Evolutionary conservation across 768 basidiomycete genomes (phyloP), one percentile per base, ranked within the genome.

Genomic region (Kwoniella bestiolae): DNA sequence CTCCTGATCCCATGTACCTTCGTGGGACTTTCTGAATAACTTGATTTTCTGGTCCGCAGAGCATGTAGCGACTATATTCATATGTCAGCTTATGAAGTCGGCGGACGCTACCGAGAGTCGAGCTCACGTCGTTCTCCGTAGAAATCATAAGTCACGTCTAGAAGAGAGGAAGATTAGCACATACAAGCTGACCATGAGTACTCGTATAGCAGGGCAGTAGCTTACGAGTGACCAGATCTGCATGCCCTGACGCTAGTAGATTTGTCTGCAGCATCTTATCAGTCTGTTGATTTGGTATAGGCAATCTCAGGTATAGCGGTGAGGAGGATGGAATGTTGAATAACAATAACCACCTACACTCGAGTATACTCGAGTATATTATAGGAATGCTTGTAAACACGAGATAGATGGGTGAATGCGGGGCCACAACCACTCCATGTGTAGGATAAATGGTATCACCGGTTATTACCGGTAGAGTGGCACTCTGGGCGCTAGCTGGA

Each of bases 71-170:
- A 80, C 79, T 80, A 26, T 66, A 21, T 18, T 53, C 25, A 18
- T 47, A 21, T 38, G 9, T 56, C 21, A 53, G 55, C 35, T 47
- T 45, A 63, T 23, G 53, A 53, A 66, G 44, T 1, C 21, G 23
- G 3, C 35, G 28, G 0, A 25, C 31, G 31, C 16, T 52, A 46
- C 5, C 47, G 12, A 57, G 3, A 44, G 9, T 6, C 18, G 49
- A 63, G 32, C 79, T 63, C 55, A 80, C 79, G 59, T 67, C 79
- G 57, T 50, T 80, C 78, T 3, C 94, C 94, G 77, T 95, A 96
- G 80, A 90, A 94, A 76, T 95, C 92, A 76, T 94, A 96, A 12
- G 88, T 86, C 60, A 91, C 86, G 82, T 94, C 93, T 76, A 60
- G 5, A 28, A 41, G 26, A 18, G 9, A 46, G 29, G 34, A 14